These are phyloP conservation scores for Lachancea fermentati DNA, from an alignment of 805 yeast species.

Conservation along the genomic window DNA sequence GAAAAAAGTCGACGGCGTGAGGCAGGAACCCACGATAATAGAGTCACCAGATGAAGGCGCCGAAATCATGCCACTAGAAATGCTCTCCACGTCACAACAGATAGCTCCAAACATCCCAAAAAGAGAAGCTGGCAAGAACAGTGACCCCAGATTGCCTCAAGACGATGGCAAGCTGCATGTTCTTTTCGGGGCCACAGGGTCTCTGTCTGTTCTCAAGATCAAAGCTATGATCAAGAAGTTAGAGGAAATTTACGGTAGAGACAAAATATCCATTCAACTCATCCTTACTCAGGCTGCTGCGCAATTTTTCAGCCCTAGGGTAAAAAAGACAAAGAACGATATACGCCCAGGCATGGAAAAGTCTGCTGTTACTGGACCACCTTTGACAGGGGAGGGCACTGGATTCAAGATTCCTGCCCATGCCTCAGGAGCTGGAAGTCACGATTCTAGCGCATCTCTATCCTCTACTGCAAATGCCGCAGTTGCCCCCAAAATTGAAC, in stretches of 20 bases:
- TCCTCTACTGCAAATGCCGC: constrained; percentile 1
- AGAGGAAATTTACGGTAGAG: constrained; percentile 70
- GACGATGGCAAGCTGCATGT: constrained; percentile 89
- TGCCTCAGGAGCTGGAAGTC: background rate
- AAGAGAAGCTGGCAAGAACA: constrained; percentile 41
- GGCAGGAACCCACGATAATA: constrained; percentile 5
- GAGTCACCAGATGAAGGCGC: constrained; percentile 4
- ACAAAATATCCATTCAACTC: constrained; percentile 75
- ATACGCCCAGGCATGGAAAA: constrained; percentile 11
- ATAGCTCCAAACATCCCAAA: constrained; percentile 26
- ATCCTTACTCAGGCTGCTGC: constrained; percentile 83
- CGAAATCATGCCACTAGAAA: constrained; percentile 2
- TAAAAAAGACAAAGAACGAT: constrained; percentile 9
- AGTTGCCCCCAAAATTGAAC: constrained; percentile 42
- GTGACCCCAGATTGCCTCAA: constrained; percentile 61
- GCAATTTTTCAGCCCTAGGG: constrained; percentile 45
- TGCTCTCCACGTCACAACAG: constrained; percentile 6
- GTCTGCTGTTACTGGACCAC: constrained; percentile 13
- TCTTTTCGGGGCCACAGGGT: constrained; percentile 82
- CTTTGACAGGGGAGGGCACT: background rate
- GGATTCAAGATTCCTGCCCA: background rate
- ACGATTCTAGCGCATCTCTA: background rate
- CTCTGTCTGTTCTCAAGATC: constrained; percentile 76
- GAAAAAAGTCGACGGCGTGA: constrained; percentile 5
- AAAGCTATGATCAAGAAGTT: constrained; percentile 74